Percentiles rank a stretch among this genome's conserved stretches.
phyloP scores from a whole-genome alignment of 768 basidiomycete genomes.

The Scleroderma bovista region DNA sequence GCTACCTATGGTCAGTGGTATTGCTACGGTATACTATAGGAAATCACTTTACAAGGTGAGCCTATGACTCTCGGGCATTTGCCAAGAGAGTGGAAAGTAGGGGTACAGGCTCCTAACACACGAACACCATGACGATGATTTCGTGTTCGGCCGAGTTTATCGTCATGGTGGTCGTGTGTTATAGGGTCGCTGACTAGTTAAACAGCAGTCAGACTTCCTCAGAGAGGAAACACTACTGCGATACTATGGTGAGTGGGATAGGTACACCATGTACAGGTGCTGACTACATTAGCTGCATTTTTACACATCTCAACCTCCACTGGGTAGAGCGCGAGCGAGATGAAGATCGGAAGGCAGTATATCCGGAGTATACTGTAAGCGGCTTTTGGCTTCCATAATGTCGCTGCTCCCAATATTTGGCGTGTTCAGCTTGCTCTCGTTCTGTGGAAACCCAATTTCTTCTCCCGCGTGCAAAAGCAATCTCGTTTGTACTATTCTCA shows the following conservation, averaged over 20 bases:
- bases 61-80: too few species aligned
- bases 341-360: constrained; percentile 92
- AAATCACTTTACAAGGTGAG: too few species aligned
- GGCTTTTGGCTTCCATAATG: background rate
- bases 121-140: too few species aligned
- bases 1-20: background rate
- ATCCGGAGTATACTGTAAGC: constrained; percentile 87
- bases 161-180: too few species aligned
- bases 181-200: constrained; percentile 11
- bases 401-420: background rate
- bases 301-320: constrained; percentile 97
- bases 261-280: constrained; percentile 97
- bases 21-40: too few species aligned
- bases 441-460: constrained; percentile 92
- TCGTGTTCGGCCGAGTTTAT: too few species aligned
- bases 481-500: constrained; percentile 81
- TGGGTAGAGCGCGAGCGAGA: constrained; percentile 99
- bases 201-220: constrained; percentile 68
- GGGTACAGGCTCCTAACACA: too few species aligned
- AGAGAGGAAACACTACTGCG: constrained; percentile 84
- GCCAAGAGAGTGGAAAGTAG: too few species aligned
- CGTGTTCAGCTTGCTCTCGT: constrained; percentile 78
- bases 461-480: constrained; percentile 80
- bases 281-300: constrained; percentile 94
- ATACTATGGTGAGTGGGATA: constrained; percentile 91